These are phyloP conservation scores for Eutrema heterophyllum DNA, from an alignment of 345 rosid genomes.

Conservation along the genomic window DNA sequence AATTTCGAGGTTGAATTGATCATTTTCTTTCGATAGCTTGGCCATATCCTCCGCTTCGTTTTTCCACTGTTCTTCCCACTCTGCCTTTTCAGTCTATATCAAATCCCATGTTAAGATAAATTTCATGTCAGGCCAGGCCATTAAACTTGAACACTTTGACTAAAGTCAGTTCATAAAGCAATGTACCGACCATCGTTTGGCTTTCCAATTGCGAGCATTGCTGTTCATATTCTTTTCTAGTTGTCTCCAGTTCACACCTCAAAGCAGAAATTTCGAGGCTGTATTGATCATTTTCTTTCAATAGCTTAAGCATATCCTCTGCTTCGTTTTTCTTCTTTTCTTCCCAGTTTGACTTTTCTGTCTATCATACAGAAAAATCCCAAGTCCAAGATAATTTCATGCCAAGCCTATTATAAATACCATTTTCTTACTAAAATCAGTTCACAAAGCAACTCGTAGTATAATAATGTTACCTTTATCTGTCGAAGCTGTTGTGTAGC, in stretches of 20 bases:
- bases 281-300: slow-evolving; percentile 37
- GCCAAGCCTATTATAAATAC: not conserved
- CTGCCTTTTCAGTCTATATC: slow-evolving; percentile 44
- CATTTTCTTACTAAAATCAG: not conserved
- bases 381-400: not conserved
- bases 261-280: slow-evolving; percentile 31
- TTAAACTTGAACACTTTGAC: not conserved
- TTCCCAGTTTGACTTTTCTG: slow-evolving; percentile 39
- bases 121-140: not conserved
- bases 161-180: not conserved
- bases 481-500: slow-evolving; percentile 47
- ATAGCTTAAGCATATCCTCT: slow-evolving; percentile 36
- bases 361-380: slow-evolving; percentile 29
- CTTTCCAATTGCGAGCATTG: slow-evolving; percentile 49
- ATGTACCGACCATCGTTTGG: slow-evolving; percentile 41
- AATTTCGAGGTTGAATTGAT: slow-evolving; percentile 33
- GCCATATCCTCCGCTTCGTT: slow-evolving; percentile 38
- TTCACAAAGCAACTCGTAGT: slow-evolving; percentile 3
- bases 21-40: slow-evolving; percentile 40
- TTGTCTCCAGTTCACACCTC: slow-evolving; percentile 46
- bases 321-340: slow-evolving; percentile 44
- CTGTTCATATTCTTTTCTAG: slow-evolving; percentile 41
- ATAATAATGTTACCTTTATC: slow-evolving; percentile 40
- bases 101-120: not conserved
- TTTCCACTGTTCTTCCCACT: slow-evolving; percentile 44